Percentiles rank a stretch among this genome's conserved stretches.
phyloP scores from a whole-genome alignment of 805 yeast genomes.

The Myxozyma nipponensis region DNA sequence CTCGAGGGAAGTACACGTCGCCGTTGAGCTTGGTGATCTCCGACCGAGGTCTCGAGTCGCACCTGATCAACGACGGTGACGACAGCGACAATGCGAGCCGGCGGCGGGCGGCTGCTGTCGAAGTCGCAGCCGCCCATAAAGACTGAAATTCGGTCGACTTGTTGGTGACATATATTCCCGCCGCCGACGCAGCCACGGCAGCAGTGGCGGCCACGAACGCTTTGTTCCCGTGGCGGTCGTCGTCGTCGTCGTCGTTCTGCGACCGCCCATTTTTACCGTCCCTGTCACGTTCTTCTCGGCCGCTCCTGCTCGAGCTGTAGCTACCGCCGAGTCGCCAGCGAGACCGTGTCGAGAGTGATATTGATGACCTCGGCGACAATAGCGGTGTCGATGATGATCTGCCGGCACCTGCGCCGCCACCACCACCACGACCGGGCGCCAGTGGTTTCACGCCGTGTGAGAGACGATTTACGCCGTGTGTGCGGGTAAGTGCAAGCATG shows the following conservation, averaged over 20 bases:
- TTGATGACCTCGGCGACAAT: neutral
- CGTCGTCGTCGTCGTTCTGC: neutral
- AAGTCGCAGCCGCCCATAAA: too few species aligned
- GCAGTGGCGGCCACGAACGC: constrained; percentile 14
- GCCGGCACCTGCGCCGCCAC: too few species aligned
- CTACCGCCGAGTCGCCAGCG: too few species aligned
- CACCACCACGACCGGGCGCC: too few species aligned
- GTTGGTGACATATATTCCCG: constrained; percentile 1
- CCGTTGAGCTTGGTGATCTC: neutral
- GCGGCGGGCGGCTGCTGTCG: neutral
- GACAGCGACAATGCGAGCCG: too few species aligned
- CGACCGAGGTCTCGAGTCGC: constrained; percentile 19
- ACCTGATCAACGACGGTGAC: constrained; percentile 6
- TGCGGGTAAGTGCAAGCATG: too few species aligned
- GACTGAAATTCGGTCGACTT: neutral
- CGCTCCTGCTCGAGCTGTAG: too few species aligned
- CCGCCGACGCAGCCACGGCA: constrained; percentile 17
- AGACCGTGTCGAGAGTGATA: constrained; percentile 4
- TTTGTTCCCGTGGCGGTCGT: neutral
- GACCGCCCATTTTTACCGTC: too few species aligned
- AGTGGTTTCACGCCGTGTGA: too few species aligned
- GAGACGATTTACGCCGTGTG: too few species aligned
- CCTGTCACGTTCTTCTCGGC: too few species aligned
- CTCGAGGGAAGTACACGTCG: constrained; percentile 21
- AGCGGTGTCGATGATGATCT: neutral